phyloP scores from a whole-genome alignment of 2,329 filamentous ascomycete genomes.

The Claviceps pusilla region DNA sequence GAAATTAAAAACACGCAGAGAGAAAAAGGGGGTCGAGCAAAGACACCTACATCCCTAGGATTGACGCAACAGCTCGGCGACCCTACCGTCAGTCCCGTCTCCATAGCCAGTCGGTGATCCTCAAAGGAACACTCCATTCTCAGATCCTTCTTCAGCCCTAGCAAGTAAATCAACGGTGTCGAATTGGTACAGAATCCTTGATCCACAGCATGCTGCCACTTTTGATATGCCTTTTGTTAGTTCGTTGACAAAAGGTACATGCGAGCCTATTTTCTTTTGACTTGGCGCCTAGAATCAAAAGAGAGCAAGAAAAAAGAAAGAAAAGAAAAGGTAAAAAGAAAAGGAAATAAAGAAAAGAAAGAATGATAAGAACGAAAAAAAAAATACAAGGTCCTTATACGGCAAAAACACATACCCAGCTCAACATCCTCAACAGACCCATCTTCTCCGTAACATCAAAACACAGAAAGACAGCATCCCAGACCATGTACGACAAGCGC shows the following conservation, averaged over 20 bases:
- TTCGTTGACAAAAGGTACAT: background rate
- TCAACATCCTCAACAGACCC: slow-evolving; percentile 19
- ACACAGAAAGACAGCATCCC: slow-evolving; percentile 24
- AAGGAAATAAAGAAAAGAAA: background rate
- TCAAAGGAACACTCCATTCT: slow-evolving; percentile 7
- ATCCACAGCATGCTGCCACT: slow-evolving; percentile 12
- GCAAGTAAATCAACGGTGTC: slow-evolving; percentile 16
- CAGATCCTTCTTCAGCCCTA: slow-evolving; percentile 22
- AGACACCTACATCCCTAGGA: slow-evolving; percentile 13
- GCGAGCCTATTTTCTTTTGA: background rate
- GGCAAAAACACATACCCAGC: slow-evolving; percentile 17
- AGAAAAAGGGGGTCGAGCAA: background rate
- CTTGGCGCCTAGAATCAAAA: too few relatives aligned
- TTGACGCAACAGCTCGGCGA: slow-evolving; percentile 17
- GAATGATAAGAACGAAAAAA: too few relatives aligned
- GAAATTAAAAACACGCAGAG: background rate
- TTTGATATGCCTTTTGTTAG: background rate
- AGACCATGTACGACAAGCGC: slow-evolving; percentile 20
- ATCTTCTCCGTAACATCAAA: slow-evolving; percentile 23
- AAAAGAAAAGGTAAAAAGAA: background rate
- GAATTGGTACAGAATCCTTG: slow-evolving; percentile 1
- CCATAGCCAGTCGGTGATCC: slow-evolving; percentile 4
- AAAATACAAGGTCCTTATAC: background rate
- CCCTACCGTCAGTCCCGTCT: background rate
- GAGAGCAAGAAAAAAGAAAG: background rate